These are phyloP conservation scores for Hydnomerulius pinastri DNA, from an alignment of 768 basidiomycete species.

Conservation along the genomic window DNA sequence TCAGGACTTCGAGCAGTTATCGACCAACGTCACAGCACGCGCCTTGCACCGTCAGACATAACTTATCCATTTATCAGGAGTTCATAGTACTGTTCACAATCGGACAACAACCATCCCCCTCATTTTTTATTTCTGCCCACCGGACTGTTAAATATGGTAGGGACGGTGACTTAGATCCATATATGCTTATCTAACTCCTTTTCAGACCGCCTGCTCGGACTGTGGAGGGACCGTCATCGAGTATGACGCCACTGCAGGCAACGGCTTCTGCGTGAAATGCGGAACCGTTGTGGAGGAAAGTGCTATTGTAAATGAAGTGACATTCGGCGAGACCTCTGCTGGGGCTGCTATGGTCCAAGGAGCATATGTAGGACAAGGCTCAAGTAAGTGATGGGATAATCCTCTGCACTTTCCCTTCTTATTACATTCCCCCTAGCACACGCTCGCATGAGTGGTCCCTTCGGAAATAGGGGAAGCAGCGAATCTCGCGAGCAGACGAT, in stretches of 20 bases:
- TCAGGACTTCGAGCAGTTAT: not conserved
- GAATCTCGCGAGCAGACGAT: conserved; percentile 93
- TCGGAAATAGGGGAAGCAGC: conserved; percentile 73
- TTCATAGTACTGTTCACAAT: no score
- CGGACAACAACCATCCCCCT: not conserved
- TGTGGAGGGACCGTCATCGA: conserved; percentile 86
- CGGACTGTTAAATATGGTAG: no score
- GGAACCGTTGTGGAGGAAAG: conserved; percentile 93
- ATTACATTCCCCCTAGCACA: conserved; percentile 57
- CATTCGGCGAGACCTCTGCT: conserved; percentile 89
- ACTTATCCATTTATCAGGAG: no score
- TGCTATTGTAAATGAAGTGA: conserved; percentile 89
- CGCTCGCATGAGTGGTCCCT: conserved; percentile 80
- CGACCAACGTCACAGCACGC: not conserved
- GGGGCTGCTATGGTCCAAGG: conserved; percentile 97
- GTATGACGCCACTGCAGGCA: conserved; percentile 82
- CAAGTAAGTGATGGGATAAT: conserved; percentile 60
- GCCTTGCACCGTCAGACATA: not conserved
- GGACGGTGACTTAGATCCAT: not conserved
- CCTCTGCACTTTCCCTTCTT: not conserved
- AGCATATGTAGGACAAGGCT: conserved; percentile 85
- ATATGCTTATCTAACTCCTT: not conserved
- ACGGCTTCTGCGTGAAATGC: conserved; percentile 83
- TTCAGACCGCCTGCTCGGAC: conserved; percentile 66
- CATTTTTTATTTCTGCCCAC: not conserved